These are phyloP conservation scores for Pilasporangium apinafurcum DNA, from an alignment of 352 stramenopile genomes.

Conservation along the genomic window DNA sequence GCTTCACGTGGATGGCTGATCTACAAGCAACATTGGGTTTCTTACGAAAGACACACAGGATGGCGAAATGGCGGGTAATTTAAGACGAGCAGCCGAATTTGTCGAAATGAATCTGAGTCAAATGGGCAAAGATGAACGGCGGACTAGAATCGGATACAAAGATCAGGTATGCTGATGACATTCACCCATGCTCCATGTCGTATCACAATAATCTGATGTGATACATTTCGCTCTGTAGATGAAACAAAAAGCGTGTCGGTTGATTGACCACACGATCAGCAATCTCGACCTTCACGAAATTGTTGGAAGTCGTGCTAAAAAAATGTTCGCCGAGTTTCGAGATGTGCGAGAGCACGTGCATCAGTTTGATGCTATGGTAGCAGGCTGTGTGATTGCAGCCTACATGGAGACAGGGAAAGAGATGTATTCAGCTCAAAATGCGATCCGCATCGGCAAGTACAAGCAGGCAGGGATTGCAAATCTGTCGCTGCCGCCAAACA, in stretches of 20 bases:
- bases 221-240: slow-evolving; percentile 84
- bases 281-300: slow-evolving; percentile 94
- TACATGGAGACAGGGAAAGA: slow-evolving; percentile 85
- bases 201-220: too few relatives aligned
- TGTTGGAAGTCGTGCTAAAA: slow-evolving; percentile 91
- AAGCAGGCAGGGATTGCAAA: slow-evolving; percentile 43
- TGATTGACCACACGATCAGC: slow-evolving; percentile 91
- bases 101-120: slow-evolving; percentile 96
- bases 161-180: slow-evolving; percentile 84
- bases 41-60: too few relatives aligned
- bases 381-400: slow-evolving; percentile 81
- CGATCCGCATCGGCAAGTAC: slow-evolving; percentile 54
- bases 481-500: slow-evolving; percentile 53
- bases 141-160: slow-evolving; percentile 96
- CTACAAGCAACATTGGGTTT: too few relatives aligned
- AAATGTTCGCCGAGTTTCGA: slow-evolving; percentile 96
- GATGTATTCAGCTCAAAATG: slow-evolving; percentile 81
- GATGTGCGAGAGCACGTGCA: slow-evolving; percentile 95
- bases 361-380: slow-evolving; percentile 90
- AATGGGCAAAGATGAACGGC: slow-evolving; percentile 94
- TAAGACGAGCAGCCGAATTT: slow-evolving; percentile 83
- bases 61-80: slow-evolving; percentile 80
- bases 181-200: not conserved
- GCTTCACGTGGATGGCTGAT: slow-evolving; percentile 1
- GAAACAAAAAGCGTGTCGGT: slow-evolving; percentile 86